These are phyloP conservation scores for Capsella bursapastoris DNA, from an alignment of 345 rosid species.

Conservation along the genomic window DNA sequence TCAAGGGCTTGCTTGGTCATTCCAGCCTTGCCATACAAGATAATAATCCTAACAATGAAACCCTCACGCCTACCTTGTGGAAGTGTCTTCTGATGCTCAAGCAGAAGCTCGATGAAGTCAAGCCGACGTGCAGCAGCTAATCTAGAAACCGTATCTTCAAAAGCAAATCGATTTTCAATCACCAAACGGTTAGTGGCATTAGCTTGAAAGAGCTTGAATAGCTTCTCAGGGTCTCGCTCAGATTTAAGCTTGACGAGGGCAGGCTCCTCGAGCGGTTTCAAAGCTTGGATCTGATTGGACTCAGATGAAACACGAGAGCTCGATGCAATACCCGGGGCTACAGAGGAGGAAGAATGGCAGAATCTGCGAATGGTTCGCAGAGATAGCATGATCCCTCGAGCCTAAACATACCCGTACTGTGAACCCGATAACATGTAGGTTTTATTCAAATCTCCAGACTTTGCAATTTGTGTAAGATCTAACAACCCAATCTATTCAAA, in stretches of 20 bases:
- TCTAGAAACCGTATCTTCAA: constrained; percentile 75
- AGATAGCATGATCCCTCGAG: constrained; percentile 63
- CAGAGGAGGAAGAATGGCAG: constrained; percentile 44
- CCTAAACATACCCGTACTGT: constrained; percentile 51
- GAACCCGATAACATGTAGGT: constrained; percentile 26
- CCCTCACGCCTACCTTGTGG: constrained; percentile 88
- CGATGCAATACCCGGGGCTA: constrained; percentile 41
- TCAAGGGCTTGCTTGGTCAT: constrained; percentile 70
- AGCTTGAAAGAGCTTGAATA: constrained; percentile 65
- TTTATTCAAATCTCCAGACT: constrained; percentile 15
- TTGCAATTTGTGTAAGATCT: constrained; percentile 19
- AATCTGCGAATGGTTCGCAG: constrained; percentile 65
- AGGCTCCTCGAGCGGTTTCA: constrained; percentile 50
- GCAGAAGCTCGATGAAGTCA: constrained; percentile 73
- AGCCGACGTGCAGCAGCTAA: constrained; percentile 72
- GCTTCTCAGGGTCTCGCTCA: constrained; percentile 79
- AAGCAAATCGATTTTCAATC: constrained; percentile 68
- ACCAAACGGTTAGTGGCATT: constrained; percentile 70
- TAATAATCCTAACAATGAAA: constrained; percentile 76
- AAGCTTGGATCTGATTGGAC: constrained; percentile 28
- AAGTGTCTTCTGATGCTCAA: constrained; percentile 86
- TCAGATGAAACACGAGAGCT: constrained; percentile 26
- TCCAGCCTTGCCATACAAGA: constrained; percentile 81
- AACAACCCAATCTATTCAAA: constrained; percentile 17
- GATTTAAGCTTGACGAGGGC: constrained; percentile 77